These are phyloP conservation scores for Clarireedia monteithiana DNA, from an alignment of 2,329 filamentous ascomycete genomes.

Conservation along the genomic window DNA sequence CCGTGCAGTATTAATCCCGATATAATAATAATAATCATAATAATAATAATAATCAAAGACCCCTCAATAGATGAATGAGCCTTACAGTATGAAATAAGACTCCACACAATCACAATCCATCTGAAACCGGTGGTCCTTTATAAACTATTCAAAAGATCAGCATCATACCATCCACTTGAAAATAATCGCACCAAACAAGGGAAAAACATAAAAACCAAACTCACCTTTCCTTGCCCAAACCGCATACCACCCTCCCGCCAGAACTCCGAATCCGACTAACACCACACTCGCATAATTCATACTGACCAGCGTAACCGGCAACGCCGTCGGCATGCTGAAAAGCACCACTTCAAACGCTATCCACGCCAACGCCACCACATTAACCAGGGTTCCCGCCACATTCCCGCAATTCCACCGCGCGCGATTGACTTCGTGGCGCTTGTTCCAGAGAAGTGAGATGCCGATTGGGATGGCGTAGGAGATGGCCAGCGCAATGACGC, in stretches of 20 bases:
- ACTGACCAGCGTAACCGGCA: constrained; percentile 48
- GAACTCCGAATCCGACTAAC: constrained; percentile 44
- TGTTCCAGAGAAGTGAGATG: constrained; percentile 59
- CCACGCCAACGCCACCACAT: constrained; percentile 49
- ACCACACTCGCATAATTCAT: constrained; percentile 49
- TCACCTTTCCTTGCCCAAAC: constrained; percentile 43
- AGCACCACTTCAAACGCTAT: constrained; percentile 53
- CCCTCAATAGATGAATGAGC: too few species aligned
- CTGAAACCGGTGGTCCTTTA: constrained; percentile 19
- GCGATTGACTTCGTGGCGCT: constrained; percentile 42
- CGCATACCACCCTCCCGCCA: constrained; percentile 43
- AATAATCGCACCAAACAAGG: background rate
- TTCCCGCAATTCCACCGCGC: constrained; percentile 50
- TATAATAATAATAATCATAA: too few species aligned
- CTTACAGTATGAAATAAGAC: too few species aligned
- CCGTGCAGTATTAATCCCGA: too few species aligned
- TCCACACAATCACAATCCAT: constrained; percentile 13
- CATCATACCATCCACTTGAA: background rate
- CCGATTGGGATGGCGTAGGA: constrained; percentile 68
- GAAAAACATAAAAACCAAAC: constrained; percentile 13
- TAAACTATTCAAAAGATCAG: constrained; percentile 13
- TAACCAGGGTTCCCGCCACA: constrained; percentile 54
- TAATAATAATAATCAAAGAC: too few species aligned
- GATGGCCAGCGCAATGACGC: constrained; percentile 63
- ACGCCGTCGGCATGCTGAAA: constrained; percentile 54